A percentile compares a stretch with the other conserved stretches of the same genome.
Evolutionary conservation across 345 rosid species (phyloP).

Genomic region (Euphorbia lathyris): DNA sequence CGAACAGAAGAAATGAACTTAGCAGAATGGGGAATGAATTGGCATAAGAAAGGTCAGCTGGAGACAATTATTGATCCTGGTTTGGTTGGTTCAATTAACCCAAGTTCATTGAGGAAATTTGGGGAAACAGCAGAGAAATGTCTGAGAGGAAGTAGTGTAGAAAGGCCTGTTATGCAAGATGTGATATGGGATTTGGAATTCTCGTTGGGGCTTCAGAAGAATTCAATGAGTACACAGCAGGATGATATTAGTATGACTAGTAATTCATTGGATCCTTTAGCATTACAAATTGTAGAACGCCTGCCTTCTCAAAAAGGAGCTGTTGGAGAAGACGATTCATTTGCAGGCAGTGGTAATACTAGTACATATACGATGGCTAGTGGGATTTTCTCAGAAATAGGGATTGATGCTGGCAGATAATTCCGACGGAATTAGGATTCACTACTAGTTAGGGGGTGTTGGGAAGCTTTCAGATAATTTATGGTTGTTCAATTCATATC

Average conservation of each 20-base stretch:
- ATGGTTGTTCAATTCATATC: too few relatives aligned
- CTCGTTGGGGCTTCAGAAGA: slow-evolving; percentile 41
- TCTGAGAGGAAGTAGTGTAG: slow-evolving; percentile 38
- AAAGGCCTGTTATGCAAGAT: slow-evolving; percentile 57
- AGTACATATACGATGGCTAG: not conserved
- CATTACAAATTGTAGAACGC: slow-evolving; percentile 11
- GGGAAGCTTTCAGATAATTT: too few relatives aligned
- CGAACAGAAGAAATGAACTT: slow-evolving; percentile 40
- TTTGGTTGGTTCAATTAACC: slow-evolving; percentile 28
- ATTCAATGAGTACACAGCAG: slow-evolving; percentile 11
- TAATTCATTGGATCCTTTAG: slow-evolving; percentile 16
- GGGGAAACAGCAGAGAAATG: slow-evolving; percentile 53
- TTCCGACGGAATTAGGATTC: too few relatives aligned
- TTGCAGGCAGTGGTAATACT: not conserved
- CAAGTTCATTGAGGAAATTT: slow-evolving; percentile 45
- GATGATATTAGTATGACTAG: slow-evolving; percentile 24
- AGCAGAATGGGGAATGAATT: slow-evolving; percentile 47
- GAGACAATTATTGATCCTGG: slow-evolving; percentile 43
- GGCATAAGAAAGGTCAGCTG: slow-evolving; percentile 31
- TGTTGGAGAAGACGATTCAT: slow-evolving; percentile 8
- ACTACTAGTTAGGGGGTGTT: too few relatives aligned
- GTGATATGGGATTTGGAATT: slow-evolving; percentile 58
- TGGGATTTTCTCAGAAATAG: slow-evolving; percentile 31
- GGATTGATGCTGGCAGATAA: slow-evolving; percentile 30
- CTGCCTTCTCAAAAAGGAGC: slow-evolving; percentile 31